Evolutionary conservation across 2,329 filamentous ascomycete species (phyloP), one percentile per base, ranked within the genome.

Genomic region (Colletotrichum sp.): DNA sequence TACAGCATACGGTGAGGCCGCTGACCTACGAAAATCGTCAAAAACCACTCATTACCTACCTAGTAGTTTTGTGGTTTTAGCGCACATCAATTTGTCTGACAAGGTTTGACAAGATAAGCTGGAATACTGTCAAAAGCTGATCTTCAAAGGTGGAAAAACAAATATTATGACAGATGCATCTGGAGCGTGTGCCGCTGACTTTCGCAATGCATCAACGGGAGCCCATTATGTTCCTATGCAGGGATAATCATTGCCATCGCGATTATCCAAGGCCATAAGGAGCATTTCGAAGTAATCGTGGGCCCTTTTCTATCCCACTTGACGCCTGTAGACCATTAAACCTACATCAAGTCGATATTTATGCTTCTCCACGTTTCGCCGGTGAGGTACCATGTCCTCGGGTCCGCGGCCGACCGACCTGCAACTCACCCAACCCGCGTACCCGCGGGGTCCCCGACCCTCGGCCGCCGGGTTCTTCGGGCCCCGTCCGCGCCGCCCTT

Each of bases 231-330:
- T 24, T 24, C 21, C 21, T 24, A 24, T 24, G 21, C 24, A 24
- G 24, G 24, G 24, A 24, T 24, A 24, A 24, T 24, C 24, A 24
- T 24, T 24, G 24, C 24, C 24, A 24, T 43, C 38, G 43, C 2
- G 43, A 21, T 48, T 48, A 2, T 21, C n/a, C 43, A 4, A 48
- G 2, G 43, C 43, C 0, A 48, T 4, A 10, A 1, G 18, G n/a
- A 7, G 18, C 9, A 4, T 48, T 13, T 2, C 0, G 10, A 2
- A 1, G 43, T 2, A 48, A 21, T 4, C 7, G 43, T 48, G 0
- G 55, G 21, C 7, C 21, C 14, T 8, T 16, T 0, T 18, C 24
- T 28, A 10, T 58, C 24, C 24, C 24, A 5, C 7, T 26, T 18
- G 12, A 3, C 9, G 16, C 0, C 16, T 7, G 21, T 0, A 28